A percentile compares a stretch with the other conserved stretches of the same genome.
Evolutionary conservation across 768 basidiomycete genomes (phyloP).

Genomic region (Russula lepida): DNA sequence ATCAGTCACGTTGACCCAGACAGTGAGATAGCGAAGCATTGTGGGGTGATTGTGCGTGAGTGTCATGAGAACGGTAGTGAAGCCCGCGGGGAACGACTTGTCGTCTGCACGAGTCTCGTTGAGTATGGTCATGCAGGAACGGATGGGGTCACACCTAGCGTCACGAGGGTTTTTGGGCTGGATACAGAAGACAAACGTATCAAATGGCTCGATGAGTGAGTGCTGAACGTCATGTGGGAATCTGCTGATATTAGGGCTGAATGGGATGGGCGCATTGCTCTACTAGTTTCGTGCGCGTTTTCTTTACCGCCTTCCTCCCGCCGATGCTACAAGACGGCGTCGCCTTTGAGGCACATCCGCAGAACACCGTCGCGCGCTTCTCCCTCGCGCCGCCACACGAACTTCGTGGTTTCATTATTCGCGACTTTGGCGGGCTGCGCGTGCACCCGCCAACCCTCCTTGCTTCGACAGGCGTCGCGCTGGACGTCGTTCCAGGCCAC

Average conservation of each 20-base stretch:
- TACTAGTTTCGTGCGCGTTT: conserved; percentile 39
- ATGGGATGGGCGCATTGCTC: neutral
- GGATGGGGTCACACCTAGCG: conserved; percentile 38
- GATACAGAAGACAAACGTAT: conserved; percentile 43
- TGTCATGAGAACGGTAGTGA: conserved; percentile 34
- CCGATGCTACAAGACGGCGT: conserved; percentile 47
- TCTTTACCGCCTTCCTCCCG: conserved; percentile 49
- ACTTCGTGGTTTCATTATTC: conserved; percentile 46
- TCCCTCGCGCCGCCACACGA: conserved; percentile 37
- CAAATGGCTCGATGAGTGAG: conserved; percentile 44
- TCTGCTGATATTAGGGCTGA: neutral
- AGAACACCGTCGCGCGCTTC: conserved; percentile 51
- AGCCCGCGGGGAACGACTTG: conserved; percentile 40
- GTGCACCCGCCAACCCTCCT: conserved; percentile 44
- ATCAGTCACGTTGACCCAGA: conserved; percentile 41
- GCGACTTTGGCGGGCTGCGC: conserved; percentile 50
- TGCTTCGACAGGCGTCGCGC: conserved; percentile 41
- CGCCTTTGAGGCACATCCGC: conserved; percentile 52
- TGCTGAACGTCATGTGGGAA: neutral
- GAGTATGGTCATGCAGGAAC: conserved; percentile 44
- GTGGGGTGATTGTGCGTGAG: conserved; percentile 45
- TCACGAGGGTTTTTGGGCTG: conserved; percentile 43
- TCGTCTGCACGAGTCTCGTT: conserved; percentile 50
- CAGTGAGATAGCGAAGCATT: conserved; percentile 46
- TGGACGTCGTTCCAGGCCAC: conserved; percentile 36